Evolutionary conservation across 176 grass and related monocot species (phyloP), one percentile per base, ranked within the genome.

Genomic region (Bothriochloa decipiens): DNA sequence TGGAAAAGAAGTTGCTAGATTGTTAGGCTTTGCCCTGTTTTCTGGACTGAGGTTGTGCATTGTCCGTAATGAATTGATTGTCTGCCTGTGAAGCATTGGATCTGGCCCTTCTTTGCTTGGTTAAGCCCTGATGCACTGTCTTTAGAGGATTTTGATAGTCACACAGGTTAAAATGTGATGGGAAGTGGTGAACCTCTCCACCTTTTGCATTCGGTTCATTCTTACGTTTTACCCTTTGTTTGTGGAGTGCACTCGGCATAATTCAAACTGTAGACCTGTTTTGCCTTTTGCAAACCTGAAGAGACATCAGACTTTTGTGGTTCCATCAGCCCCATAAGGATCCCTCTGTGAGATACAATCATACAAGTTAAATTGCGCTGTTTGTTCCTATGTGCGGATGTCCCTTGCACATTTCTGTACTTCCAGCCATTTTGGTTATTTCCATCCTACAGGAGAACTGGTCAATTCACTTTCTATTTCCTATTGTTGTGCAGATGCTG

Each of bases 401-500:
- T 7, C 11, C 7, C 10, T 41, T 43, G 15, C 32, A 1, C 53
- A 1, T 58, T 77, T 86, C 10, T 53, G 36, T 27, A 3, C 9
- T 77, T 8, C 63, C 7, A 71, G 4, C 33, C 49, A 22, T 18
- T 62, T 26, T 32, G 22, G n/a, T 52, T 60, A 8, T 23, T 40
- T 61, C 72, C 3, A 14, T 32, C 36, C 37, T 53, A 28, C 63
- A 55, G 57, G 52, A 35, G 43, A 7, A 20, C 9, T 63, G 62
- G 33, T 78, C 74, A 75, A 73, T 9, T 66, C 2, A 65, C 28
- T 27, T 87, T 83, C 35, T 71, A 40, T 84, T 79, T 52, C 70
- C 72, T 82, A 35, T 8, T 86, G 25, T 26, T 16, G 20, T 78
- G 46, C 84, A 95, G 96, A 99, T 94, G 37, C 84, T 86, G 96